phyloP scores from a whole-genome alignment of 768 basidiomycete species.

The Amanita pallidorosea region DNA sequence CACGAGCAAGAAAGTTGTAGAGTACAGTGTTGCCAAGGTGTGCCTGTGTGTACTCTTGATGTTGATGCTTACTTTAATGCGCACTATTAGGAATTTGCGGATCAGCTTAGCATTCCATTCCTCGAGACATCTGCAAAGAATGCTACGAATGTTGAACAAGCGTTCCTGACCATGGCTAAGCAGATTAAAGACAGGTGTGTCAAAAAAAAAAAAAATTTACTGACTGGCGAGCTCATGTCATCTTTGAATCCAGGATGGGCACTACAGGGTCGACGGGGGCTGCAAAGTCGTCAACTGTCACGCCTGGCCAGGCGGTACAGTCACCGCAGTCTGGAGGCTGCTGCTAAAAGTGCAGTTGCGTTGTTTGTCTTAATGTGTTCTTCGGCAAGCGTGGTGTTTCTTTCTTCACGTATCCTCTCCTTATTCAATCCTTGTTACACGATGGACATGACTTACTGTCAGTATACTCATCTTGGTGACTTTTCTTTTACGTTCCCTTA shows the following conservation, averaged over 20 bases:
- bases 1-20: constrained; percentile 92
- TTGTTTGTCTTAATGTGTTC: neutral
- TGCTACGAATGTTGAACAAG: constrained; percentile 97
- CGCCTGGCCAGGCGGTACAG: constrained; percentile 76
- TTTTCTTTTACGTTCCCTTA: neutral
- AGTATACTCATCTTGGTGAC: neutral
- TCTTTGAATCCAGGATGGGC: constrained; percentile 53
- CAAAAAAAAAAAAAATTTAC: too few relatives aligned
- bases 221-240: neutral
- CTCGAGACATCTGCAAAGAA: constrained; percentile 99
- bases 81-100: constrained; percentile 71
- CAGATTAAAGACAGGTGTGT: constrained; percentile 85
- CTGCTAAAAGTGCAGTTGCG: constrained; percentile 42
- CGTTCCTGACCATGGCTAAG: constrained; percentile 98
- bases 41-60: constrained; percentile 4
- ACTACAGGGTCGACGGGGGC: constrained; percentile 66
- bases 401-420: neutral
- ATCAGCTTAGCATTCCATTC: constrained; percentile 90
- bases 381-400: neutral
- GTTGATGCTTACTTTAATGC: neutral
- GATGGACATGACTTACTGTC: constrained; percentile 5
- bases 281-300: constrained; percentile 75
- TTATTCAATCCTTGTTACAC: constrained; percentile 1
- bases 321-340: constrained; percentile 66
- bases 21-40: constrained; percentile 82